phyloP scores from a whole-genome alignment of 371 early-diverging fungal species.

The Cokeromyces recurvatus region DNA sequence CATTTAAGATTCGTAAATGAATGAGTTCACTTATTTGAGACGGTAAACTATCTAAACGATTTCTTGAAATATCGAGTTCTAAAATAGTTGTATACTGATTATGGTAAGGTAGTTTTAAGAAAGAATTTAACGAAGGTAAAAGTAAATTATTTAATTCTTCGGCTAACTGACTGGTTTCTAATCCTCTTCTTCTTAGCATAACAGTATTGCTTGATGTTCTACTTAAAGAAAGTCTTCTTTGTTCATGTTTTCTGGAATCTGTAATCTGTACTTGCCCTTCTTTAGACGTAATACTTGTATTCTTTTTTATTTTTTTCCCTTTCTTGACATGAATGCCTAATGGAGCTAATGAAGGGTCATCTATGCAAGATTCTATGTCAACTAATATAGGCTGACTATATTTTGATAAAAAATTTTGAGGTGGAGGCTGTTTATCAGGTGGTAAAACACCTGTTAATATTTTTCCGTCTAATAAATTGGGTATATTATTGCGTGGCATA shows the following conservation, averaged over 20 bases:
- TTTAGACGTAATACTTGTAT: no score
- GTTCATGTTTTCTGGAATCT: background rate
- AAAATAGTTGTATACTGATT: constrained; percentile 32
- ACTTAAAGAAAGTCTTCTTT: background rate
- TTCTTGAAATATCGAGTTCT: constrained; percentile 58
- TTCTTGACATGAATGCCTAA: constrained; percentile 45
- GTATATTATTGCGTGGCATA: no score
- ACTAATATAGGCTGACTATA: constrained; percentile 17
- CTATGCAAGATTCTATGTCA: constrained; percentile 62
- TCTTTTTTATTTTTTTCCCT: background rate
- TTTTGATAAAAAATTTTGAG: constrained; percentile 15
- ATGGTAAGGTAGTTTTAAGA: constrained; percentile 3
- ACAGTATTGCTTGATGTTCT: constrained; percentile 22
- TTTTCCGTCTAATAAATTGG: constrained; percentile 29
- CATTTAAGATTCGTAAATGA: constrained; percentile 45
- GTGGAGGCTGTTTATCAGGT: constrained; percentile 25
- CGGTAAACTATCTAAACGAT: constrained; percentile 42
- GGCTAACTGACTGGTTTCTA: constrained; percentile 37
- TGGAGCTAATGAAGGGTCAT: constrained; percentile 54
- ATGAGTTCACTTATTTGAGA: constrained; percentile 35
- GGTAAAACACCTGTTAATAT: constrained; percentile 33
- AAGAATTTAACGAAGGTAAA: constrained; percentile 39
- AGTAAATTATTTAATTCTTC: constrained; percentile 27
- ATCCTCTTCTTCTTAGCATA: constrained; percentile 44
- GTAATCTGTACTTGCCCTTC: constrained; percentile 15